Evolutionary conservation across 2,329 filamentous ascomycete genomes (phyloP).

Genomic region (Colletotrichum melonis): DNA sequence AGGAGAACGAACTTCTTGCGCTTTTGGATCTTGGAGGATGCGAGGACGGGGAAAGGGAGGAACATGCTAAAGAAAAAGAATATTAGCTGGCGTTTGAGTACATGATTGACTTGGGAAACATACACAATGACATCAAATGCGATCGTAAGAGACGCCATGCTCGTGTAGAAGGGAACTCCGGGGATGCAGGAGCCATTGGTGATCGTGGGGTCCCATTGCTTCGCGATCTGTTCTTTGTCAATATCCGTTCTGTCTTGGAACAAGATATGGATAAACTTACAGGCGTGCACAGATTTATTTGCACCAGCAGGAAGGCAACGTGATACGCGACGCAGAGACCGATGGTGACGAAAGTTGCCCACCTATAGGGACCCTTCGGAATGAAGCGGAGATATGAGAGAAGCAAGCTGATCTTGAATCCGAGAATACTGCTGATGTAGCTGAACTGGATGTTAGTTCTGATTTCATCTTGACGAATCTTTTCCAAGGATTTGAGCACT

Average conservation of each 20-base stretch:
- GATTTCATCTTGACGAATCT: accelerated
- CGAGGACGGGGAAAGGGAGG: slow-evolving; percentile 54
- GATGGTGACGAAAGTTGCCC: slow-evolving; percentile 47
- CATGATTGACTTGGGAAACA: slow-evolving; percentile 32
- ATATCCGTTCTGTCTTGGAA: neutral
- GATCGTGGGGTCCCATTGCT: slow-evolving; percentile 55
- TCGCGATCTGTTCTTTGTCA: slow-evolving; percentile 39
- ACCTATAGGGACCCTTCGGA: slow-evolving; percentile 48
- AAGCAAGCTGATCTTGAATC: slow-evolving; percentile 59
- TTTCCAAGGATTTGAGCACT: neutral
- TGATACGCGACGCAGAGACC: slow-evolving; percentile 51
- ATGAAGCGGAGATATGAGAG: slow-evolving; percentile 58
- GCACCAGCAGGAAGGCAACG: slow-evolving; percentile 49
- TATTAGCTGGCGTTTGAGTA: too few relatives aligned
- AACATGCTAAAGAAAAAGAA: slow-evolving; percentile 47
- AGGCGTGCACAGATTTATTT: slow-evolving; percentile 50
- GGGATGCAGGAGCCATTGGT: slow-evolving; percentile 50
- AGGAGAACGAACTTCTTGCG: slow-evolving; percentile 56
- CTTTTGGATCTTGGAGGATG: slow-evolving; percentile 48
- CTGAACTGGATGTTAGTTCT: slow-evolving; percentile 37
- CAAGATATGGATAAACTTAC: slow-evolving; percentile 31
- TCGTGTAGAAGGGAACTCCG: slow-evolving; percentile 55
- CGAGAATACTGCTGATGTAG: slow-evolving; percentile 55
- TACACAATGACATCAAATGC: slow-evolving; percentile 54
- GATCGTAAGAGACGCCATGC: slow-evolving; percentile 53